Base-by-base conservation (phyloP, 345 rosid species). In the Aurinia saxatilis region DNA sequence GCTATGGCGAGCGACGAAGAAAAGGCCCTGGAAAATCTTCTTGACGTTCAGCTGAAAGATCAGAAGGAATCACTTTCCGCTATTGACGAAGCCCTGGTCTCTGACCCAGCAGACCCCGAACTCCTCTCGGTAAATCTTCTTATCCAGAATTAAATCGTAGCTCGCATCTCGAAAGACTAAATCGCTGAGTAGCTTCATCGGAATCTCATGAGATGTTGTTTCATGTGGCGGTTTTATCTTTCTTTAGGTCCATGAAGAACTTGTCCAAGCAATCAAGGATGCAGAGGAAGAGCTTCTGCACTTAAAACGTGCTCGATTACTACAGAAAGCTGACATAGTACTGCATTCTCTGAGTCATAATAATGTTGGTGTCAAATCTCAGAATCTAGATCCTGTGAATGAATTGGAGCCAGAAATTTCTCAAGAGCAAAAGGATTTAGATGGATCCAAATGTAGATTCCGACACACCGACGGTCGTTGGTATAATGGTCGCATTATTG, bases 401-500 rank as follows among this genome's bases (percentile, higher is more conserved):
- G 83, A 70, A 33, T 56, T 76, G 50, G 86, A 80, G 70, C 80
- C 75, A 9, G 89, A 82, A 34, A 73, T 80, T 7, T 7, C 68
- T 55, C 82, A 79, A 76, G 85, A 79, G 60, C 67, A 33, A 25
- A 68, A 57, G 48, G 83, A 50, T 66, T 70, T 74, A 7, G 80
- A 80, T 42, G 95, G 92, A 40, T 84, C 95, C 10, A 87, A 78
- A 69, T 93, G 97, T 47, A 82, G 96, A 41, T 90, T 93, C 50
- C 77, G 86, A 10, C 66, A 82, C 52, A 74, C 42, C 6, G 76
- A 93, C 76, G 99, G 99, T 1, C 96, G 87, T 15, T 90, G 99
- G 99, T 93, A 93, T 70, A 76, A 85, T 62, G 99, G 96, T 75
- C 83, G 77, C 35, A 65, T 90, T 73, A 69, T 90, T 61, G 83